Evolutionary conservation across 192 early-diverging fungal species (phyloP).

Genomic region (Backusella circina): DNA sequence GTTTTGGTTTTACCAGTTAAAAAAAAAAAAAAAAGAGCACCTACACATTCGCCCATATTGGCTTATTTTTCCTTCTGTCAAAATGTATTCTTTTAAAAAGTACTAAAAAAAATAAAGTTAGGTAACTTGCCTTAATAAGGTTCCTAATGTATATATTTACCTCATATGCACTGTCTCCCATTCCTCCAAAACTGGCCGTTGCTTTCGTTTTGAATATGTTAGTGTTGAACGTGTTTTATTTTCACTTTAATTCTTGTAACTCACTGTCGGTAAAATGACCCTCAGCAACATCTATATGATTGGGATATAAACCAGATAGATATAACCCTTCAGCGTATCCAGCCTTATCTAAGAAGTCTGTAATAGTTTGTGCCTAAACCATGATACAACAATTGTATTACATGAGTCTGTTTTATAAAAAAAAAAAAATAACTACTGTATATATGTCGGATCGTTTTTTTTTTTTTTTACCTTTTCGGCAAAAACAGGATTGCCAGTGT

Average conservation of each 20-base stretch:
- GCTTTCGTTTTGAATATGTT: constrained; percentile 3
- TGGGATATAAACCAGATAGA: constrained; percentile 57
- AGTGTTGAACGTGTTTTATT: background rate
- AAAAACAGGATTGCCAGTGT: constrained; percentile 66
- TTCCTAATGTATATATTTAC: constrained; percentile 20
- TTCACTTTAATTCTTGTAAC: background rate
- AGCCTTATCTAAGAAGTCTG: constrained; percentile 4
- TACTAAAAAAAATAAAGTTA: constrained; percentile 31
- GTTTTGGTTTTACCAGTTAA: no score
- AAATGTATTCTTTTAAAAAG: constrained; percentile 50
- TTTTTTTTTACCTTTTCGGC: constrained; percentile 50
- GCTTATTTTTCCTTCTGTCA: constrained; percentile 18
- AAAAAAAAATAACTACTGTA: background rate
- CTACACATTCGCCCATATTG: constrained; percentile 27
- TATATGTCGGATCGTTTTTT: background rate
- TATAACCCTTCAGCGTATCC: background rate
- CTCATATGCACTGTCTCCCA: constrained; percentile 54
- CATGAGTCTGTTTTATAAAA: background rate
- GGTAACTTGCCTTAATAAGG: background rate
- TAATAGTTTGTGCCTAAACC: constrained; percentile 16
- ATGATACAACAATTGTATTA: background rate
- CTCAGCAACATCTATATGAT: constrained; percentile 31
- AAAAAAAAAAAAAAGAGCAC: background rate
- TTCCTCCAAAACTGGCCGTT: constrained; percentile 31
- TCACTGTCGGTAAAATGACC: constrained; percentile 16